A percentile compares a stretch with the other conserved stretches of the same genome.
Evolutionary conservation across 2,329 filamentous ascomycete species (phyloP).

Genomic region (Talaromyces atroroseus): DNA sequence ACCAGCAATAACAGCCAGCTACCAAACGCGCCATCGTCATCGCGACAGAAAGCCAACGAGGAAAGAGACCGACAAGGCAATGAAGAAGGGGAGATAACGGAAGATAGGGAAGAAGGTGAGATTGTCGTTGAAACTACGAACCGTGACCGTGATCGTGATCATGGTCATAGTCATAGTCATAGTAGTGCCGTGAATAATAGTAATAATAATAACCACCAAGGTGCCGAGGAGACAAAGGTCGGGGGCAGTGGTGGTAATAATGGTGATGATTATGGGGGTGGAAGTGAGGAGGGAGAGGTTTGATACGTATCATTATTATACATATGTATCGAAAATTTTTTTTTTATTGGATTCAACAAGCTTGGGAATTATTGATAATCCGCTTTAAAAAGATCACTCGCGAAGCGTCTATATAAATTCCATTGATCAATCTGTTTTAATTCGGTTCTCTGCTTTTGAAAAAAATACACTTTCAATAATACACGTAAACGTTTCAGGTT

Average conservation of each 20-base stretch:
- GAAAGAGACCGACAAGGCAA: slow-evolving; percentile 11
- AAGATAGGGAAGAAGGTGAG: slow-evolving; percentile 12
- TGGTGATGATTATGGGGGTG: slow-evolving; percentile 28
- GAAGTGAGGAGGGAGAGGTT: slow-evolving; percentile 41
- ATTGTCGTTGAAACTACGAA: not conserved
- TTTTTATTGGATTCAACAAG: not conserved
- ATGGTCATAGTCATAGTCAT: not conserved
- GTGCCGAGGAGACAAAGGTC: not conserved
- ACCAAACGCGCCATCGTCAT: not conserved
- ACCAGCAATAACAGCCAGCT: not conserved
- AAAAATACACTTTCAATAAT: not conserved
- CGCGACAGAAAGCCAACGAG: not conserved
- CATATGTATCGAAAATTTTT: not conserved
- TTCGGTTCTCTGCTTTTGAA: not conserved
- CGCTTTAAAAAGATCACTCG: no score
- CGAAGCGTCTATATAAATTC: not conserved
- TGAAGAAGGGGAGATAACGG: slow-evolving; percentile 14
- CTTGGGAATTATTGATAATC: not conserved
- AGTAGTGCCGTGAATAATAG: not conserved
- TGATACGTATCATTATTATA: not conserved
- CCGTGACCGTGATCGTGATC: not conserved
- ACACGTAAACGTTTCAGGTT: not conserved
- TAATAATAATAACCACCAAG: not conserved
- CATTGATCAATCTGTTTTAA: not conserved
- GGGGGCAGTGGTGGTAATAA: slow-evolving; percentile 3